These are phyloP conservation scores for Leishmania tarentolae DNA, from an alignment of 208 protist species.

Conservation along the genomic window DNA sequence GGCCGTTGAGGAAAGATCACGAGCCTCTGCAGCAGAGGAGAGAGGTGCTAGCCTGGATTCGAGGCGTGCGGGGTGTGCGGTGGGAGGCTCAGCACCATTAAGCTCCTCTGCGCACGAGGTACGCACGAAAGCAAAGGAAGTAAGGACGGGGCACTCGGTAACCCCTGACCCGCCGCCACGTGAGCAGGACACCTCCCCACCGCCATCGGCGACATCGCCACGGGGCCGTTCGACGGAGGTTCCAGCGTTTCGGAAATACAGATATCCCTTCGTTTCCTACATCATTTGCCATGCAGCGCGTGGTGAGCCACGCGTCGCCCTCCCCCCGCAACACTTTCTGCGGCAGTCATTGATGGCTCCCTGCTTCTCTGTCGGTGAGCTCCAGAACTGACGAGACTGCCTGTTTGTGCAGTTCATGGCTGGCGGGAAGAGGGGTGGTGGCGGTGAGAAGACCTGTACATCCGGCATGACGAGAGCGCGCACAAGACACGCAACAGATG, in stretches of 20 bases:
- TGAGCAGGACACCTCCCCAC: background rate
- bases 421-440: background rate
- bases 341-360: background rate
- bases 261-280: too few species aligned
- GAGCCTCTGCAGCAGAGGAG: too few species aligned
- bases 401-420: background rate
- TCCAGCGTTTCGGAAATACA: background rate
- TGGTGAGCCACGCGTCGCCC: background rate
- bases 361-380: background rate
- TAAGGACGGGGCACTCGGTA: background rate
- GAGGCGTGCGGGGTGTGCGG: background rate
- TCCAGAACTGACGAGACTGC: background rate
- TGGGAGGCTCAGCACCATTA: background rate
- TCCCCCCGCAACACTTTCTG: background rate
- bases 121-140: background rate
- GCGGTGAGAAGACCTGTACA: background rate
- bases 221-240: background rate
- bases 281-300: too few species aligned
- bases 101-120: background rate
- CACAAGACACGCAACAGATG: too few species aligned
- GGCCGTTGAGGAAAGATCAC: background rate
- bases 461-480: background rate
- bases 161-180: background rate
- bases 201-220: background rate
- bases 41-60: background rate